A percentile compares a stretch with the other conserved stretches of the same genome.
These are phyloP conservation scores for Sarocladiaceae sp. DNA, from an alignment of 2,329 filamentous ascomycete species.

Conservation along the genomic window DNA sequence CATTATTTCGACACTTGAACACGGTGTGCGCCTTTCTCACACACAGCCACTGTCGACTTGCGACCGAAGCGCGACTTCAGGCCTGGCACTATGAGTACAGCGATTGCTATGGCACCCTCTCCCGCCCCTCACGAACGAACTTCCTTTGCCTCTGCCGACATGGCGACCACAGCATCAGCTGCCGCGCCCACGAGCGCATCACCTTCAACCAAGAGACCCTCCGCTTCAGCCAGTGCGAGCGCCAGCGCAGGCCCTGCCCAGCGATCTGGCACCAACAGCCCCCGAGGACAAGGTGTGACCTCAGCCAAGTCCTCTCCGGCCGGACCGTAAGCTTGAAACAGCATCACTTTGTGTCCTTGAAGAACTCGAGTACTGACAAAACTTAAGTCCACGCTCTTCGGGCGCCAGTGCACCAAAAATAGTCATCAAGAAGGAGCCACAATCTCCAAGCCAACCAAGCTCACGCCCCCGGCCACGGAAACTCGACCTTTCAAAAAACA, in stretches of 20 bases:
- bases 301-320: conserved; percentile 49
- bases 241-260: conserved; percentile 34
- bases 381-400: background rate
- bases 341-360: conserved; percentile 3
- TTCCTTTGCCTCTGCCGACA: conserved; percentile 44
- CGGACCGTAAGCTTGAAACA: conserved; percentile 53
- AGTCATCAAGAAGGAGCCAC: conserved; percentile 92
- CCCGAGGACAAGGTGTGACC: conserved; percentile 29
- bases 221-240: conserved; percentile 21
- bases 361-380: background rate
- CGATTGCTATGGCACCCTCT: conserved; percentile 62
- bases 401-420: conserved; percentile 64
- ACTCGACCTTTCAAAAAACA: conserved; percentile 68
- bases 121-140: conserved; percentile 60
- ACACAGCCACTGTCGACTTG: conserved; percentile 9
- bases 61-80: conserved; percentile 9
- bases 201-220: conserved; percentile 39
- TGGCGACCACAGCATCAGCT: conserved; percentile 32
- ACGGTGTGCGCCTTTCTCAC: background rate
- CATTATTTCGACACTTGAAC: too few relatives aligned
- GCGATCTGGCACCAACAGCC: conserved; percentile 49
- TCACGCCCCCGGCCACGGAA: conserved; percentile 70
- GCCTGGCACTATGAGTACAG: conserved; percentile 53
- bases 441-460: conserved; percentile 66
- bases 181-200: conserved; percentile 27